phyloP scores from a whole-genome alignment of 768 basidiomycete species.

The Lentinula boryana region DNA sequence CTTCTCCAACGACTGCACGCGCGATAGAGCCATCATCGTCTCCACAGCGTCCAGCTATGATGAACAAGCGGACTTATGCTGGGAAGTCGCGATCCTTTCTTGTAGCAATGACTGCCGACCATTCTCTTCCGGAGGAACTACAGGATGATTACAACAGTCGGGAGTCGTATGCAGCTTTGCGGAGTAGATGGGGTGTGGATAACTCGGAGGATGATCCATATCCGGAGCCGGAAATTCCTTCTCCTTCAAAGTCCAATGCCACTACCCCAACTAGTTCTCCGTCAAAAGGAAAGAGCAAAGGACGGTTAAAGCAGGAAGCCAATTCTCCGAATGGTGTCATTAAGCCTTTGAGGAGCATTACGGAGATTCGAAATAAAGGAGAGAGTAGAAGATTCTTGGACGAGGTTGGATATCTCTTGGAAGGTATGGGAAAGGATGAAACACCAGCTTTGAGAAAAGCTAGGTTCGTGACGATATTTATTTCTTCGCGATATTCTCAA shows the following conservation, averaged over 20 bases:
- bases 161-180: conserved; percentile 74
- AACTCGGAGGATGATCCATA: conserved; percentile 68
- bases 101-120: conserved; percentile 43
- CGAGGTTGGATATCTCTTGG: conserved; percentile 80
- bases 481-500: background rate
- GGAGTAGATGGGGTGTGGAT: conserved; percentile 79
- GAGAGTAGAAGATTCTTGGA: conserved; percentile 77
- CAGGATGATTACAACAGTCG: conserved; percentile 47
- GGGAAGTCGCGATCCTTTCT: conserved; percentile 79
- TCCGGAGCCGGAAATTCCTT: conserved; percentile 19
- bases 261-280: conserved; percentile 31
- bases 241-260: conserved; percentile 25
- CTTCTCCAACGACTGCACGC: conserved; percentile 14
- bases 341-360: conserved; percentile 75
- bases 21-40: conserved; percentile 14
- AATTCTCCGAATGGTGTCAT: conserved; percentile 46
- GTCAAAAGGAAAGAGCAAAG: conserved; percentile 31
- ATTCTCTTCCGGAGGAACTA: conserved; percentile 21
- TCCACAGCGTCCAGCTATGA: conserved; percentile 15
- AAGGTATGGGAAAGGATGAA: conserved; percentile 57
- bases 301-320: conserved; percentile 17
- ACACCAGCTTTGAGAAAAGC: conserved; percentile 55
- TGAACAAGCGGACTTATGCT: conserved; percentile 61
- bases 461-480: conserved; percentile 38
- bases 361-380: conserved; percentile 75